Percentiles rank a stretch among this genome's conserved stretches.
phyloP scores from a whole-genome alignment of 1,139 yeast genomes.

The Entelexis paramagnoliae region DNA sequence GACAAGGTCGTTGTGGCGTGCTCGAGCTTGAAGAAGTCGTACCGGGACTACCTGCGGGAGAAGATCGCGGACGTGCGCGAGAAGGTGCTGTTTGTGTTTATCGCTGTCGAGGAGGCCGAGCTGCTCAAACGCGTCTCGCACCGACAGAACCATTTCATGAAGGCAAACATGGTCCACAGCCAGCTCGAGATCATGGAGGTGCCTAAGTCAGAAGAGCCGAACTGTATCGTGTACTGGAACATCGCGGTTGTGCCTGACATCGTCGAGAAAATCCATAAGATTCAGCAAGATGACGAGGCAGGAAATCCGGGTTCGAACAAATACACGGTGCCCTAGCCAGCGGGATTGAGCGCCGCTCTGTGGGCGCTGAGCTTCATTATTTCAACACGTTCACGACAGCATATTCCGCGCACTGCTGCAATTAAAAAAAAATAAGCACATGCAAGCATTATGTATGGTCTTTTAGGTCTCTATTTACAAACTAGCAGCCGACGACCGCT shows the following conservation, averaged over 20 bases:
- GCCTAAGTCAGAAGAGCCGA: constrained; percentile 39
- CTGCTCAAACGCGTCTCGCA: constrained; percentile 48
- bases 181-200: constrained; percentile 67
- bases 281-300: neutral
- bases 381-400: no score
- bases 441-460: no score
- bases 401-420: no score
- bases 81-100: constrained; percentile 52
- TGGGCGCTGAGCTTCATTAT: no score
- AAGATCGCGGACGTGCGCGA: constrained; percentile 28
- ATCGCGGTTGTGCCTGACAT: constrained; percentile 20
- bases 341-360: no score
- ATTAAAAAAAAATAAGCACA: no score
- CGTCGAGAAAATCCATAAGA: constrained; percentile 6
- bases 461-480: neutral
- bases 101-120: constrained; percentile 54
- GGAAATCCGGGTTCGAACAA: neutral
- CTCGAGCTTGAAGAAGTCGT: constrained; percentile 65
- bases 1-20: constrained; percentile 53
- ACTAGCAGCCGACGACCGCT: neutral
- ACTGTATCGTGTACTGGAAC: constrained; percentile 21
- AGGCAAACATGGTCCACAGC: constrained; percentile 66
- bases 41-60: constrained; percentile 48
- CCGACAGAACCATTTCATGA: constrained; percentile 77
- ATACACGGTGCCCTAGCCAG: neutral